These are phyloP conservation scores for Alternaria sp. DNA, from an alignment of 2,329 filamentous ascomycete species.

Conservation along the genomic window DNA sequence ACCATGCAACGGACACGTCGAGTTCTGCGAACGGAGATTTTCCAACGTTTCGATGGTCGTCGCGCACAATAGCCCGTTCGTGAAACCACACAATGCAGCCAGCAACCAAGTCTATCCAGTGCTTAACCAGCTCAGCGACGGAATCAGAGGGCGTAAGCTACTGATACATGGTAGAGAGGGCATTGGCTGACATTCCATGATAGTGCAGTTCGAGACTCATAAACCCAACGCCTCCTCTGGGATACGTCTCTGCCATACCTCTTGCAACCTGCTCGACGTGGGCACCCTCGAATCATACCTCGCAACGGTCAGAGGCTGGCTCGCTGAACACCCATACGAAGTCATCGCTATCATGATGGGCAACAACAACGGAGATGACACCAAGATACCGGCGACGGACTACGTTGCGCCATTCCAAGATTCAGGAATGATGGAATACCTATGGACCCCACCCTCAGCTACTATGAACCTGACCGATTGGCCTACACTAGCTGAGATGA, in stretches of 20 bases:
- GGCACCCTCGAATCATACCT: constrained; percentile 81
- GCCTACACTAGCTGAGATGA: constrained; percentile 77
- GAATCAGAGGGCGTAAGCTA: constrained; percentile 46
- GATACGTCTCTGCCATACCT: constrained; percentile 77
- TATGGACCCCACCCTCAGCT: constrained; percentile 75
- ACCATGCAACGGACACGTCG: constrained; percentile 47
- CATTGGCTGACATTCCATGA: not conserved
- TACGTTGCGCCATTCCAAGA: constrained; percentile 75
- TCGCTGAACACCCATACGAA: constrained; percentile 80
- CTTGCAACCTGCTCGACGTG: constrained; percentile 80
- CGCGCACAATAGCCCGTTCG: constrained; percentile 50
- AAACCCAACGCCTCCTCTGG: constrained; percentile 65
- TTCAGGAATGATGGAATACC: constrained; percentile 75
- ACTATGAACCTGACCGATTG: constrained; percentile 79
- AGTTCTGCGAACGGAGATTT: constrained; percentile 45
- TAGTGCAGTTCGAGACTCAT: constrained; percentile 69
- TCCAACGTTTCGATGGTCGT: constrained; percentile 48
- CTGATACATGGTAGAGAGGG: not conserved
- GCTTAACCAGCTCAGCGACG: constrained; percentile 43
- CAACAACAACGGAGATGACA: constrained; percentile 65
- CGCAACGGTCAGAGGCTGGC: constrained; percentile 73
- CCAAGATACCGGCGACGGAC: constrained; percentile 67
- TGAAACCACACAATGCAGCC: constrained; percentile 38
- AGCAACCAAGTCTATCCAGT: constrained; percentile 45
- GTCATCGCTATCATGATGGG: constrained; percentile 87